Base-by-base conservation (phyloP, 495 filamentous ascomycete genomes). In the Daldinia concentrica region DNA sequence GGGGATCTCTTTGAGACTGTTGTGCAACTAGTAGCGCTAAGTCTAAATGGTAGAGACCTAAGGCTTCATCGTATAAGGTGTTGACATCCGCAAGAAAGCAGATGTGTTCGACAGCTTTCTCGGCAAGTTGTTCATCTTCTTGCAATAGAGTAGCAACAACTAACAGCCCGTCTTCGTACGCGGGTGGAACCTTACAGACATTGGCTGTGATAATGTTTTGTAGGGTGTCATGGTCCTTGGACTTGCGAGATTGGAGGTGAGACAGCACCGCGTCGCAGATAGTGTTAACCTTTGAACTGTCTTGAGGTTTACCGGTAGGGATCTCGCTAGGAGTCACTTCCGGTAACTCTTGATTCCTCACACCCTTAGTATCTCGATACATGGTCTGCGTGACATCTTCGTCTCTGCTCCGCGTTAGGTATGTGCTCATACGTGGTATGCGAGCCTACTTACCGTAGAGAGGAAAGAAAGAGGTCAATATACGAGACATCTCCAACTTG, bases 51-150 rank as follows among this genome's bases (percentile, higher is more conserved):
- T 99, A 98, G 2, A 98, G 81, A 24, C 94, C 94, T 15, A 99
- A 83, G 6, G 95, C 92, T 63, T 92, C 90, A 65, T 97, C 92
- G 74, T 95, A 99, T n/a, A 99, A 87, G 58, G 87, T 88, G 76
- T 97, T 95, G 19, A 95, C 90, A 80, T 99, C 95, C 0, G 93
- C 92, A 45, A 99, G 84, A 82, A 98, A 99, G 83, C 93, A 98
- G 69, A 98, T 97, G 71, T 99, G 95, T 75, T 96, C 93, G 39
- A 97, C 90, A 1, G 94, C 93, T 77, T 89, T 88, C 69, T 98
- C 92, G 4, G 91, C 90, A 68, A 93, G 83, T 15, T 89, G 82
- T 32, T 90, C 80, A 34, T 89, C 85, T 71, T 90, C 82, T 57
- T 85, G 87, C 84, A 92, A 88, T 45, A 97, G 81, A 51, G 88